These are phyloP conservation scores for Elongisporangium prolatum DNA, from an alignment of 352 stramenopile species.

Conservation along the genomic window DNA sequence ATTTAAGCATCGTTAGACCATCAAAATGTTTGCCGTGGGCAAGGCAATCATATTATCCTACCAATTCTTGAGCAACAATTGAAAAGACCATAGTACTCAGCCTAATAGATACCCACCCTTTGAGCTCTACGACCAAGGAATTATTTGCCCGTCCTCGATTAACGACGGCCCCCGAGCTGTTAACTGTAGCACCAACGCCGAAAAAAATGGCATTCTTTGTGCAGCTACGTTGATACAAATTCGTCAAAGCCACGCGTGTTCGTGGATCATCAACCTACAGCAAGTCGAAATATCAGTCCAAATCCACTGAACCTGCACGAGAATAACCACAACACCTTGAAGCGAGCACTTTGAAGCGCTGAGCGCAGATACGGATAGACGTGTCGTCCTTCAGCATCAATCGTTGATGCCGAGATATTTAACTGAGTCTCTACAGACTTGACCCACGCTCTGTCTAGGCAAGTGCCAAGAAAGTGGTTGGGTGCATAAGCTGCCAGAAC, in stretches of 20 bases:
- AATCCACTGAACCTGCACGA: too few species aligned
- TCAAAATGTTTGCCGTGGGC: too few species aligned
- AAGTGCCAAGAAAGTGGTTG: constrained; percentile 18
- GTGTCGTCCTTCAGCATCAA: constrained; percentile 3
- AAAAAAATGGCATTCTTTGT: constrained; percentile 4
- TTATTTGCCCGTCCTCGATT: constrained; percentile 9
- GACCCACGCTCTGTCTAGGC: constrained; percentile 12
- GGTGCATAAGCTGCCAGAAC: constrained; percentile 13
- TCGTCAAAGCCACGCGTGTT: constrained; percentile 2
- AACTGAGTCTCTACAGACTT: not conserved
- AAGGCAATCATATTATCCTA: constrained; percentile 1
- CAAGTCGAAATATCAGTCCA: not conserved
- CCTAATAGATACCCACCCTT: constrained; percentile 14
- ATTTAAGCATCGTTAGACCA: too few species aligned
- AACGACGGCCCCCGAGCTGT: constrained; percentile 9
- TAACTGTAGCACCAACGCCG: constrained; percentile 7
- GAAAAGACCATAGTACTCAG: constrained; percentile 20
- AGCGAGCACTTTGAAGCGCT: constrained; percentile 9
- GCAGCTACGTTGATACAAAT: constrained; percentile 10
- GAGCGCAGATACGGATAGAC: constrained; percentile 11
- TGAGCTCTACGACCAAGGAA: constrained; percentile 21
- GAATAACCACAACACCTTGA: constrained; percentile 10
- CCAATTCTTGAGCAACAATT: constrained; percentile 22
- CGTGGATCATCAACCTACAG: constrained; percentile 9
- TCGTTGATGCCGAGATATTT: not conserved